Conservation (phyloP, 768 basidiomycete species). For the Kwoniella dendrophila region DNA sequence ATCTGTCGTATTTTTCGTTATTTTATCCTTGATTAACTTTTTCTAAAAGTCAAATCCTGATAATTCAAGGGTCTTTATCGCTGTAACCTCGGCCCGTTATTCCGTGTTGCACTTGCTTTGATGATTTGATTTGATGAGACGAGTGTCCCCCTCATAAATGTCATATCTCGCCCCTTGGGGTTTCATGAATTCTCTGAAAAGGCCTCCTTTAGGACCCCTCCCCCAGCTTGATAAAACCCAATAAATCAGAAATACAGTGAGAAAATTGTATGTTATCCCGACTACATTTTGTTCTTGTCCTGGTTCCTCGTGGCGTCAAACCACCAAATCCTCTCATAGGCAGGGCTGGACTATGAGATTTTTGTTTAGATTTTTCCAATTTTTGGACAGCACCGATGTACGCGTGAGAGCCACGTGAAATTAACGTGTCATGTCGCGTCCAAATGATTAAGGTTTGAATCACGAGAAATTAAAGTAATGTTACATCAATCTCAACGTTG, state of each 20-base stretch:
- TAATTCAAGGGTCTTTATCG: neutral
- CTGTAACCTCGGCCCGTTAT: conserved; percentile 6
- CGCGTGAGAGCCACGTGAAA: no score
- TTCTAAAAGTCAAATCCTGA: neutral
- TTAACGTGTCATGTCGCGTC: neutral
- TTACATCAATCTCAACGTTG: conserved; percentile 2
- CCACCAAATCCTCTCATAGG: no score
- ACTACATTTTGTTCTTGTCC: no score
- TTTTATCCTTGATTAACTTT: conserved; percentile 5
- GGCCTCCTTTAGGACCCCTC: neutral
- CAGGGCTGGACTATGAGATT: neutral
- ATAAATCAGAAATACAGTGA: no score
- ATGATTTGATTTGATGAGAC: no score
- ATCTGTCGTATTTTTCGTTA: no score
- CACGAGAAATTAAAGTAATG: neutral
- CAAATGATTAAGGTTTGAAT: conserved; percentile 6
- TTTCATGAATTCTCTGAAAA: neutral
- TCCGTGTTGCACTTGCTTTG: conserved; percentile 6
- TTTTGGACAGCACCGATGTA: no score
- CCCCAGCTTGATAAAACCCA: neutral
- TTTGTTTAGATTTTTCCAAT: neutral
- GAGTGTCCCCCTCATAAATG: neutral
- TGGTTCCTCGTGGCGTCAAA: conserved; percentile 9
- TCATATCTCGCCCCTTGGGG: conserved; percentile 15
- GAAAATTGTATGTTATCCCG: no score